Base-by-base conservation (phyloP, 1,284 basidiomycete genomes). In the Sanghuangporus sanghuang region DNA sequence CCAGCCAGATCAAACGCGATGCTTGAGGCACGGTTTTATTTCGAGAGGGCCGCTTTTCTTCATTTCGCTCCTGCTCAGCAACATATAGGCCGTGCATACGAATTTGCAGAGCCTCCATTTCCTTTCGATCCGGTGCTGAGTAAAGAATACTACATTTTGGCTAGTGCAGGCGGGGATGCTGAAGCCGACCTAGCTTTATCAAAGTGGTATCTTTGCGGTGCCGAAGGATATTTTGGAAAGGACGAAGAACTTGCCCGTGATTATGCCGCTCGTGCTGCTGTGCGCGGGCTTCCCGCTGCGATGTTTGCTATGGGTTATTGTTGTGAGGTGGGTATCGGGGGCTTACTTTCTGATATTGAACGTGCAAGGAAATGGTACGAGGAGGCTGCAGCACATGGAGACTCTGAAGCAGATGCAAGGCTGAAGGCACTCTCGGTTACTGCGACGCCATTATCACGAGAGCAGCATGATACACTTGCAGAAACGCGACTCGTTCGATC, bases 241-340 rank as follows among this genome's bases (percentile, higher is more conserved):
- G 94, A 97, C 74, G 95, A 98, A 73, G 11, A n/a, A 32, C 46
- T 77, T 74, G 1, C 80, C 96, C 2, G 95, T 95, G 1, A 86
- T 86, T 0, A 76, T 96, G 42, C 83, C 92, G 0, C 90, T 84
- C 63, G 95, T 93, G 0, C 56, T 46, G 48, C 59, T n/a, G 36
- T 9, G 49, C 46, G 50, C 14, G 59, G 49, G 2, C 35, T 53
- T 2, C 27, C 48, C 7, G 50, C 48, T 27, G 59, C 59, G 9
- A 92, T 95, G 74, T 98, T 98, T 73, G 95, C 95, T 0, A 88
- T 98, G 83, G 96, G 94, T 0, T 98, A 98, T 73, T 97, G 95
- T 72, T 81, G 81, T 48, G 94, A 96, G 72, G 92, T 92, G 0
- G 89, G 90, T 3, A 85, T 92, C 2, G 90, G 89, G 0, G 83